Conservation (phyloP, 1,284 basidiomycete genomes). For the Malassezia globosa region DNA sequence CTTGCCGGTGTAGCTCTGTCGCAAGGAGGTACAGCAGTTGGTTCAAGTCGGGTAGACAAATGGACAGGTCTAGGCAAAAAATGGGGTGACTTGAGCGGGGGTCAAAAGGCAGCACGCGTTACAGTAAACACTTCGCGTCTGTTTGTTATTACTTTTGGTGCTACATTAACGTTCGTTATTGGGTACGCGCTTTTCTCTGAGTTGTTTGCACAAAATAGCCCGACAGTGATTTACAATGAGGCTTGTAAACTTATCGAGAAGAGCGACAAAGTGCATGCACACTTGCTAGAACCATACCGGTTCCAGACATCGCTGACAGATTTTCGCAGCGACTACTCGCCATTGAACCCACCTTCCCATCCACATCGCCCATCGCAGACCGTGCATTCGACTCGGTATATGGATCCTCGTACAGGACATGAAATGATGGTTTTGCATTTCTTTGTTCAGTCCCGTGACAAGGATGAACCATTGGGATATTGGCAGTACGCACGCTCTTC, state of each 20-base stretch:
- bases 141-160: slow-evolving; percentile 64
- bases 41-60: slow-evolving; percentile 19
- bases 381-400: slow-evolving; percentile 21
- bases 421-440: slow-evolving; percentile 35
- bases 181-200: slow-evolving; percentile 76
- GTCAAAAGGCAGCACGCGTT: slow-evolving; percentile 73
- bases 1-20: slow-evolving; percentile 10
- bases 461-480: slow-evolving; percentile 26
- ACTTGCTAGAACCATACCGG: slow-evolving; percentile 31
- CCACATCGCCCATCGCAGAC: slow-evolving; percentile 22
- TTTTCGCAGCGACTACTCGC: slow-evolving; percentile 23
- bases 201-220: slow-evolving; percentile 81
- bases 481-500: slow-evolving; percentile 24
- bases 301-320: slow-evolving; percentile 27
- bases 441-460: slow-evolving; percentile 31
- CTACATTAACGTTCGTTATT: slow-evolving; percentile 54
- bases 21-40: background rate
- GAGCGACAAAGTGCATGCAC: slow-evolving; percentile 51
- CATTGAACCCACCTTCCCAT: slow-evolving; percentile 26
- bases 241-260: slow-evolving; percentile 71
- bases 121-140: slow-evolving; percentile 63
- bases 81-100: slow-evolving; percentile 69
- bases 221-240: slow-evolving; percentile 73
- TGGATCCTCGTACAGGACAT: slow-evolving; percentile 23
- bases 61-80: slow-evolving; percentile 40